A percentile compares a stretch with the other conserved stretches of the same genome.
Evolutionary conservation across 176 grass and related monocot genomes (phyloP).

Genomic region (Cymbopogon citratus): DNA sequence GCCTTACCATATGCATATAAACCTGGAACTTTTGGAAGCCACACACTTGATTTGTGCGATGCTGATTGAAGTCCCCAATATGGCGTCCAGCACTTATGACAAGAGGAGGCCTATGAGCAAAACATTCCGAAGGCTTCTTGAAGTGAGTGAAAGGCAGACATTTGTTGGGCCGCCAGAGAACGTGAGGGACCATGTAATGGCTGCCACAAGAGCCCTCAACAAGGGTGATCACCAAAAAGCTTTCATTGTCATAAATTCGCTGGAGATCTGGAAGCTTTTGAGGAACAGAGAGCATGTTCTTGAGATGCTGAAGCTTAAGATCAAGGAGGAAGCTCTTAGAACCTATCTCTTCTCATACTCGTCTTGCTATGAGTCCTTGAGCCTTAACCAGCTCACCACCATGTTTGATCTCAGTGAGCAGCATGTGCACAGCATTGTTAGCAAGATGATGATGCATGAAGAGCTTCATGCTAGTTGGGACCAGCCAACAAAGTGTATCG

Average conservation of each 20-base stretch:
- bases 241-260: constrained; percentile 53
- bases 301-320: constrained; percentile 77
- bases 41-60: constrained; percentile 91
- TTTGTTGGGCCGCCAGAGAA: constrained; percentile 92
- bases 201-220: constrained; percentile 71
- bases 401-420: constrained; percentile 84
- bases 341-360: constrained; percentile 87
- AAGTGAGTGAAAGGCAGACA: constrained; percentile 85
- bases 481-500: constrained; percentile 74
- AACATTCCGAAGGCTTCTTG: constrained; percentile 91
- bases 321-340: constrained; percentile 88
- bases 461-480: constrained; percentile 92
- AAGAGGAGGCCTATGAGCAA: constrained; percentile 70
- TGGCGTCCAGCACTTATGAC: constrained; percentile 72
- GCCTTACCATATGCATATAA: constrained; percentile 99
- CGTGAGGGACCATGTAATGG: constrained; percentile 90
- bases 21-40: constrained; percentile 91
- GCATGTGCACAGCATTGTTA: constrained; percentile 69
- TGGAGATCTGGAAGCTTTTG: constrained; percentile 90
- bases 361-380: constrained; percentile 63
- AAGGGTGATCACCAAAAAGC: constrained; percentile 74
- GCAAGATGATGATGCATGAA: constrained; percentile 96
- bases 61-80: constrained; percentile 91
- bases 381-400: constrained; percentile 65
- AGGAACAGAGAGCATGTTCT: constrained; percentile 74